Conservation (phyloP, 805 yeast species). For the Candida endomychidarum region DNA sequence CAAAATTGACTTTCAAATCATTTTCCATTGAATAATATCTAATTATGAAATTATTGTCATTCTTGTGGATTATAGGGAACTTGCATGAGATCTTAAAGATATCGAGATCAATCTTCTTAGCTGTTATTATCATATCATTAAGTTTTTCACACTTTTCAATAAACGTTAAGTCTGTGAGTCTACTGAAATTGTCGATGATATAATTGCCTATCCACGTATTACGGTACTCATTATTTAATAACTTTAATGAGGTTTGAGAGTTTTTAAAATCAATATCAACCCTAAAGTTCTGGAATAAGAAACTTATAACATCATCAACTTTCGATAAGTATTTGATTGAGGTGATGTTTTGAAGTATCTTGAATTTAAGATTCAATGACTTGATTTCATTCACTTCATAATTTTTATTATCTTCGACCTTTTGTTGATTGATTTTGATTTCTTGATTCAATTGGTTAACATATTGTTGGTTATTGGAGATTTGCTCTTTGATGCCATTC, state of each 20-base stretch:
- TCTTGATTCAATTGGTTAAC: constrained; percentile 10
- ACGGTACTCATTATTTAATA: constrained; percentile 8
- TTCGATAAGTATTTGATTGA: constrained; percentile 19
- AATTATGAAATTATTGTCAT: neutral
- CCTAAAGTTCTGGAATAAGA: constrained; percentile 14
- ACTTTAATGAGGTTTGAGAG: neutral
- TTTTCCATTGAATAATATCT: constrained; percentile 3
- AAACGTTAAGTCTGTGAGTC: constrained; percentile 1
- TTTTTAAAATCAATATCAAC: constrained; percentile 4
- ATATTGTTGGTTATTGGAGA: constrained; percentile 1
- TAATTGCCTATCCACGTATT: constrained; percentile 14
- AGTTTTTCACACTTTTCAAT: constrained; percentile 21
- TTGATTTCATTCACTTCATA: constrained; percentile 23
- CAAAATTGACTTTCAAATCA: constrained; percentile 2
- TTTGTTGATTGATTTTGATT: constrained; percentile 10
- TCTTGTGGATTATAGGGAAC: constrained; percentile 22
- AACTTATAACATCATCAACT: constrained; percentile 1
- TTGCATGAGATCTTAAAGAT: constrained; percentile 28
- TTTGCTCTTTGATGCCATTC: neutral
- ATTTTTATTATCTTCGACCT: constrained; percentile 15
- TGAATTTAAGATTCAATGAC: constrained; percentile 21
- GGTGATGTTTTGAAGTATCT: constrained; percentile 26
- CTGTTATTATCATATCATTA: constrained; percentile 19
- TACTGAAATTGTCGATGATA: constrained; percentile 5
- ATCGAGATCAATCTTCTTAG: constrained; percentile 27